Evolutionary conservation across 768 basidiomycete species (phyloP).

Genomic region (Boletus subcaerulescens): DNA sequence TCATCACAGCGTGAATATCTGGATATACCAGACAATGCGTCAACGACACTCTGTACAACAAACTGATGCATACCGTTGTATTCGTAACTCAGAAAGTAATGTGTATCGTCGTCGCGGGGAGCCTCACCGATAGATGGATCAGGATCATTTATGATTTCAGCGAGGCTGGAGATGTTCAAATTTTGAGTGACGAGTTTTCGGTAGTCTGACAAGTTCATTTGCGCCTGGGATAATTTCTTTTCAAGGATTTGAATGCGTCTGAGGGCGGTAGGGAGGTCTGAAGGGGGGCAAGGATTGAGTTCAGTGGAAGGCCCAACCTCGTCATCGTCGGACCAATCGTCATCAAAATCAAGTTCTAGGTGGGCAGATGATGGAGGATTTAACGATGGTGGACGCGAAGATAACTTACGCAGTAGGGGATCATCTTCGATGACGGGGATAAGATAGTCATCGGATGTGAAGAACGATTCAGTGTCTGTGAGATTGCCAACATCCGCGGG

Average conservation of each 20-base stretch:
- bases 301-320: background rate
- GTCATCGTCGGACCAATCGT: slow-evolving; percentile 70
- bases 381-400: background rate
- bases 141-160: slow-evolving; percentile 42
- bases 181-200: slow-evolving; percentile 53
- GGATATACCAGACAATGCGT: background rate
- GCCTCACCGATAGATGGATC: slow-evolving; percentile 21
- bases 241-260: slow-evolving; percentile 59
- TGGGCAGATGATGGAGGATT: background rate
- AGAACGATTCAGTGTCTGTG: slow-evolving; percentile 58
- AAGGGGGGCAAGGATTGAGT: slow-evolving; percentile 14
- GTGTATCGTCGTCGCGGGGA: slow-evolving; percentile 80
- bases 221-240: slow-evolving; percentile 55
- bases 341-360: slow-evolving; percentile 61
- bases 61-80: slow-evolving; percentile 62
- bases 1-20: slow-evolving; percentile 98
- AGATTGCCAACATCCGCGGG: slow-evolving; percentile 44
- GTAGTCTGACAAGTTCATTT: slow-evolving; percentile 62
- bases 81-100: slow-evolving; percentile 91
- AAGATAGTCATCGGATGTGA: slow-evolving; percentile 76
- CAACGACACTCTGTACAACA: background rate
- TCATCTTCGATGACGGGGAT: slow-evolving; percentile 83
- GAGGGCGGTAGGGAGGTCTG: slow-evolving; percentile 33
- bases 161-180: slow-evolving; percentile 44
- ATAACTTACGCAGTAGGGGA: slow-evolving; percentile 75